These are phyloP conservation scores for Flaveria floridana DNA, from an alignment of 140 eudicot species.

Conservation along the genomic window DNA sequence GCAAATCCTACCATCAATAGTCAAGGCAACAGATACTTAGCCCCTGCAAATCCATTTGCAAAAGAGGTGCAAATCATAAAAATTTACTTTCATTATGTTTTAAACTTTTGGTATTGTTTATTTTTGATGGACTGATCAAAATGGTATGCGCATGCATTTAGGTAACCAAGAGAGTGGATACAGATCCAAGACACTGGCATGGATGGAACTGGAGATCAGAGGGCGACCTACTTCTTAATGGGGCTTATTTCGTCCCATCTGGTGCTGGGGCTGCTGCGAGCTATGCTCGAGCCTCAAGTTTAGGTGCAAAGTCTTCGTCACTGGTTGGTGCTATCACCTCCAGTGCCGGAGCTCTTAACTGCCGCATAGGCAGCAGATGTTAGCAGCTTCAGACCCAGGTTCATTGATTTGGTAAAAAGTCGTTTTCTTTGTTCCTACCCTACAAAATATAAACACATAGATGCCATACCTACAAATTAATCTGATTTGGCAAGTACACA, in stretches of 20 bases:
- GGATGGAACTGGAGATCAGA: constrained; percentile 93
- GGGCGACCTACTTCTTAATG: constrained; percentile 74
- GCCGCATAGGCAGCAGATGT: constrained; percentile 59
- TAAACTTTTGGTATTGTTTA: background rate
- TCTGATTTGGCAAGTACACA: constrained; percentile 31
- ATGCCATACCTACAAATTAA: constrained; percentile 27
- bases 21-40: constrained; percentile 74
- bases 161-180: constrained; percentile 84
- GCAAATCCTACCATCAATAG: constrained; percentile 77
- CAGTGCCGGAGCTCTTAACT: constrained; percentile 62
- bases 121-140: background rate
- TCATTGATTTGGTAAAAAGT: constrained; percentile 25
- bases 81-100: background rate
- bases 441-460: constrained; percentile 17
- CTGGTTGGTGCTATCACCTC: constrained; percentile 76
- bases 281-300: constrained; percentile 85
- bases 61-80: constrained; percentile 49
- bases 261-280: constrained; percentile 76
- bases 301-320: constrained; percentile 75
- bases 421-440: background rate
- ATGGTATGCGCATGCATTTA: constrained; percentile 15
- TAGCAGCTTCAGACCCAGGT: constrained; percentile 19
- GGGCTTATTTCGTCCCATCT: constrained; percentile 76
- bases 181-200: constrained; percentile 51
- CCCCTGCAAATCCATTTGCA: constrained; percentile 68